phyloP scores from a whole-genome alignment of 257 asterid species.

The Fraxinus americana region DNA sequence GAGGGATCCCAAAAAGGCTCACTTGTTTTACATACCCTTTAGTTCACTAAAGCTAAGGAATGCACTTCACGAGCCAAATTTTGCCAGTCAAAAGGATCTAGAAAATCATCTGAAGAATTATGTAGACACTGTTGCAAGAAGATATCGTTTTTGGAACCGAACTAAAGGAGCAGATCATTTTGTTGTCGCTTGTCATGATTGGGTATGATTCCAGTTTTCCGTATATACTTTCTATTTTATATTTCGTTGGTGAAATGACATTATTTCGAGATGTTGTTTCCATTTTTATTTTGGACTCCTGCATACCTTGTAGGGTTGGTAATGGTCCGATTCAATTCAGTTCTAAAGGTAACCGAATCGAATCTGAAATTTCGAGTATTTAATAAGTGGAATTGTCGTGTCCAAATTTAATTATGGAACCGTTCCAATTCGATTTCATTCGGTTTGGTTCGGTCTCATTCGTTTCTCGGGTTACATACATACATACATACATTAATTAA shows the following conservation, averaged over 20 bases:
- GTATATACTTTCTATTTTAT: not conserved
- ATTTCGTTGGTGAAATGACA: constrained; percentile 8
- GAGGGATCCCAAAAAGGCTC: constrained; percentile 55
- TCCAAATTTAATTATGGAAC: no score
- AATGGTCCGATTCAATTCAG: no score
- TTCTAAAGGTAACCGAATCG: no score
- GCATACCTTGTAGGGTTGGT: no score
- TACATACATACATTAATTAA: no score
- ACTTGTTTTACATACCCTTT: constrained; percentile 59
- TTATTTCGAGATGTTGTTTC: not conserved
- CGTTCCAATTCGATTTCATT: no score
- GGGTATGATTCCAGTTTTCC: constrained; percentile 44
- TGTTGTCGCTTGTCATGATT: constrained; percentile 70
- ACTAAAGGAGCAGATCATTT: constrained; percentile 62
- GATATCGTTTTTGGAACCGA: constrained; percentile 61
- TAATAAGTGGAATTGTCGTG: no score
- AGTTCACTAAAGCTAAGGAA: constrained; percentile 49
- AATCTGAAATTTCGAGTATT: no score
- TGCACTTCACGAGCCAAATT: constrained; percentile 28
- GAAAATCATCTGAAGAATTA: constrained; percentile 43
- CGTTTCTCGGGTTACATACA: no score
- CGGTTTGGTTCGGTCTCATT: no score
- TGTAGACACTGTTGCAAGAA: constrained; percentile 35
- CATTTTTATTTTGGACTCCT: not conserved
- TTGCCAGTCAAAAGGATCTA: constrained; percentile 31